A percentile compares a stretch with the other conserved stretches of the same genome.
Conservation (phyloP, 225 moss, liverwort and hornwort species). For the Bryoerythrophyllum caledonicum region DNA sequence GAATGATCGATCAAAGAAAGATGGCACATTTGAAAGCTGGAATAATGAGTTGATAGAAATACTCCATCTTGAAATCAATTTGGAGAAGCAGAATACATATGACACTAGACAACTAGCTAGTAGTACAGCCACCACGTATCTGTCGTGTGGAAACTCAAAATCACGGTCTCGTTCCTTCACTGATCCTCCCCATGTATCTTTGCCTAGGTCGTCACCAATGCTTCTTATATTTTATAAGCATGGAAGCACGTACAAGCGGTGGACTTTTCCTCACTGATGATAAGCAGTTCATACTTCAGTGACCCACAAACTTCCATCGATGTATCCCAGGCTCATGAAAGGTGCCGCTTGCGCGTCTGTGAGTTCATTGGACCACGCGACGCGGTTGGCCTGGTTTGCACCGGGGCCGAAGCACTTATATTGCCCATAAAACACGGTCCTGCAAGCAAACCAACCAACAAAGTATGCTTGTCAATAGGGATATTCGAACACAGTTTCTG, state of each 20-base stretch:
- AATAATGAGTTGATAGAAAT: no score
- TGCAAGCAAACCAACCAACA: constrained; percentile 5
- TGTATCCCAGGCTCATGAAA: constrained; percentile 47
- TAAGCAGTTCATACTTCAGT: constrained; percentile 15
- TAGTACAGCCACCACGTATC: no score
- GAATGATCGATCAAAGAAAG: no score
- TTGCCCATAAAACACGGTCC: constrained; percentile 59
- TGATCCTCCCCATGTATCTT: background rate
- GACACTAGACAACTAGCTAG: background rate
- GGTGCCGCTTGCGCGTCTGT: constrained; percentile 47
- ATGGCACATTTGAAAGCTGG: no score
- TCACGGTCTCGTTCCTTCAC: background rate
- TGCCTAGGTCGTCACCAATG: no score
- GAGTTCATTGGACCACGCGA: constrained; percentile 51
- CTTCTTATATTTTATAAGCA: background rate
- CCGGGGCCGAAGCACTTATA: constrained; percentile 58
- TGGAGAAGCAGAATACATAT: background rate
- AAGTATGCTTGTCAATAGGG: no score
- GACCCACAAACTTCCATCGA: constrained; percentile 57
- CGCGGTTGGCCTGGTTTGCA: constrained; percentile 38
- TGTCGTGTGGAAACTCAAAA: no score
- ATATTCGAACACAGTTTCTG: no score
- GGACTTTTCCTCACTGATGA: background rate
- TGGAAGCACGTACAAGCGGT: background rate
- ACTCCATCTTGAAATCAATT: background rate